These are phyloP conservation scores for Syzygium syzygioides DNA, from an alignment of 441 rosid genomes.

Conservation along the genomic window DNA sequence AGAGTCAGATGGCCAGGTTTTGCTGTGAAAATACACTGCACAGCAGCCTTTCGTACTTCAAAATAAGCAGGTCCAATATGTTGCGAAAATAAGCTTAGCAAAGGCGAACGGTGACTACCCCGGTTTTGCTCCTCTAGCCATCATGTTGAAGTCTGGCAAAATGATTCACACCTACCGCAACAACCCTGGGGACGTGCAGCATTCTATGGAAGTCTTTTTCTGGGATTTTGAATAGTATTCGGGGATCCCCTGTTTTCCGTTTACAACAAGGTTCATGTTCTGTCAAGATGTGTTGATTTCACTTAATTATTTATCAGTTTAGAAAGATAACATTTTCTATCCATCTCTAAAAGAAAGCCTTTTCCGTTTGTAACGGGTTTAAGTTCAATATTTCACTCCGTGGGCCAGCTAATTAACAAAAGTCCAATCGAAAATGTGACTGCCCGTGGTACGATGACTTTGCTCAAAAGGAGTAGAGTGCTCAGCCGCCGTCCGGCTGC, in stretches of 20 bases:
- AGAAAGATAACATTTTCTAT: background rate
- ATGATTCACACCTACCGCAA: constrained; percentile 15
- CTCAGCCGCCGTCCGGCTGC: too few species aligned
- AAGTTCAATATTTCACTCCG: too few species aligned
- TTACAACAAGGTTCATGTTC: background rate
- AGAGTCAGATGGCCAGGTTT: too few species aligned
- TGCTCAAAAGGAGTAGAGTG: too few species aligned
- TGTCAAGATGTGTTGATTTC: background rate
- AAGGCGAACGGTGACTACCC: constrained; percentile 29
- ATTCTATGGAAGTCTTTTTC: background rate
- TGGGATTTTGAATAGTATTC: background rate
- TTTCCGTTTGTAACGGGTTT: background rate
- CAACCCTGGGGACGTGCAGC: background rate
- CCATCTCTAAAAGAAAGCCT: background rate
- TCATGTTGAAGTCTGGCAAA: constrained; percentile 29
- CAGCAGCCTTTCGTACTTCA: constrained; percentile 37
- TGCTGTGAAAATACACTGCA: constrained; percentile 20
- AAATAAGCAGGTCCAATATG: constrained; percentile 26
- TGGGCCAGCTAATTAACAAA: too few species aligned
- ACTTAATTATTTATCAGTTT: background rate
- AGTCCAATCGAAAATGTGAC: too few species aligned
- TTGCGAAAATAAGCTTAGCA: constrained; percentile 48
- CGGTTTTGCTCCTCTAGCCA: constrained; percentile 41
- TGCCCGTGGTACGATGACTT: too few species aligned
- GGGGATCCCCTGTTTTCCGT: background rate